Evolutionary conservation across 2,329 filamentous ascomycete species (phyloP).

Genomic region (Xylaria sp.): DNA sequence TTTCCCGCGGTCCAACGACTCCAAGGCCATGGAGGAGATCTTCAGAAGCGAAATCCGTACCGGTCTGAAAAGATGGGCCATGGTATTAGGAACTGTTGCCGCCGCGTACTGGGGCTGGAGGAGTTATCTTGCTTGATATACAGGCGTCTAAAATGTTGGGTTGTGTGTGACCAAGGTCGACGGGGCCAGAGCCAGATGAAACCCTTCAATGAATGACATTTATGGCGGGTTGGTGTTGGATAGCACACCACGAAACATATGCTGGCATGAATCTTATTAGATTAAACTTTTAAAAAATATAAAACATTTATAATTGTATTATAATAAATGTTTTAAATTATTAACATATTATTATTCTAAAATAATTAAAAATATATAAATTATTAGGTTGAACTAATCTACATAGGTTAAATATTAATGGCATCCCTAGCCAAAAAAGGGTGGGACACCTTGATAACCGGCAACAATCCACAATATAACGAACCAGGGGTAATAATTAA

Average conservation of each 20-base stretch:
- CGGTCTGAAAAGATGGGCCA: conserved; percentile 38
- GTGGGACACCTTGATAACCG: too few species aligned
- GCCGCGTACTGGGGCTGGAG: conserved; percentile 31
- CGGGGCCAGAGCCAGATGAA: not conserved
- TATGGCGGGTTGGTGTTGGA: conserved; percentile 1
- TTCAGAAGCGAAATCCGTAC: conserved; percentile 39
- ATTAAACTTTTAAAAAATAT: too few species aligned
- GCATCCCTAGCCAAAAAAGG: too few species aligned
- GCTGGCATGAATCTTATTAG: not conserved
- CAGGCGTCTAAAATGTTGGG: not conserved
- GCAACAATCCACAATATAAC: too few species aligned
- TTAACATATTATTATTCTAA: too few species aligned
- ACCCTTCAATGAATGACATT: not conserved
- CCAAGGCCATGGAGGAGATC: conserved; percentile 42
- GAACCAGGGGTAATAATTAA: too few species aligned
- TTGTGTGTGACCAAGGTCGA: conserved; percentile 2
- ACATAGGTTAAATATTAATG: too few species aligned
- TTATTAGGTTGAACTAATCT: too few species aligned
- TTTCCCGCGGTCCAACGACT: conserved; percentile 43
- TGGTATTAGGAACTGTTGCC: conserved; percentile 35
- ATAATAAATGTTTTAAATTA: too few species aligned
- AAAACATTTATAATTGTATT: too few species aligned
- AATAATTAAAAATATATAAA: too few species aligned
- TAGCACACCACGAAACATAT: not conserved
- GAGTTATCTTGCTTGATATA: conserved; percentile 28